These are phyloP conservation scores for Candida ovalis DNA, from an alignment of 805 yeast species.

Conservation along the genomic window DNA sequence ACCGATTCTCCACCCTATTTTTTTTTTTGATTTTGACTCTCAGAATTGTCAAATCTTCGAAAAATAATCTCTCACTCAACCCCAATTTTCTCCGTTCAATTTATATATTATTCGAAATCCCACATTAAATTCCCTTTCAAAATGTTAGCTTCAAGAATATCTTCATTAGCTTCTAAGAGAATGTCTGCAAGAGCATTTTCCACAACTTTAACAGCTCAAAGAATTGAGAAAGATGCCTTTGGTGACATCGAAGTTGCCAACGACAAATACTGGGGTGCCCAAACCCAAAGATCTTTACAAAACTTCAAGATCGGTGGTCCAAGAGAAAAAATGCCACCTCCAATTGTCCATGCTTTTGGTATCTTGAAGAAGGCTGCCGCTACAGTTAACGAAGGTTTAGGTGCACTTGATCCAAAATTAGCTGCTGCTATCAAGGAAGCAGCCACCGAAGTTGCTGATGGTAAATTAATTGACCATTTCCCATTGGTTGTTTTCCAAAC, in stretches of 20 bases:
- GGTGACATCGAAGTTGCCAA: slow-evolving; percentile 92
- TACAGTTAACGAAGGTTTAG: slow-evolving; percentile 77
- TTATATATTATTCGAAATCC: neutral
- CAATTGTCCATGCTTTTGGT: slow-evolving; percentile 90
- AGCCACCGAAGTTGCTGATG: slow-evolving; percentile 91
- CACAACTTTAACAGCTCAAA: slow-evolving; percentile 30
- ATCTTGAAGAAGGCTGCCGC: slow-evolving; percentile 93
- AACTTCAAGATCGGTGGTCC: slow-evolving; percentile 96
- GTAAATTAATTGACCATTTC: slow-evolving; percentile 89
- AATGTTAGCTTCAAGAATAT: slow-evolving; percentile 27
- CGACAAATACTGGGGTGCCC: slow-evolving; percentile 96
- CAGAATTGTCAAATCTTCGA: neutral
- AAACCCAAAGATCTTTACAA: slow-evolving; percentile 88
- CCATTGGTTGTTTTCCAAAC: slow-evolving; percentile 99
- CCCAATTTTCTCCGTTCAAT: neutral
- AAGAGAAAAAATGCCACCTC: slow-evolving; percentile 87
- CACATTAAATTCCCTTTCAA: neutral
- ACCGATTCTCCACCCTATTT: neutral
- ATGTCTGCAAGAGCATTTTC: slow-evolving; percentile 29
- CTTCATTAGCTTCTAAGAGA: slow-evolving; percentile 7
- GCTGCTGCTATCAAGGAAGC: slow-evolving; percentile 87
- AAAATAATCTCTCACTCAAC: neutral
- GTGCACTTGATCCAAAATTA: slow-evolving; percentile 77
- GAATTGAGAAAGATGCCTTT: slow-evolving; percentile 93
- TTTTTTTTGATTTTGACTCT: neutral